Conservation (phyloP, 495 filamentous ascomycete species). For the Amniculicola lignicola region DNA sequence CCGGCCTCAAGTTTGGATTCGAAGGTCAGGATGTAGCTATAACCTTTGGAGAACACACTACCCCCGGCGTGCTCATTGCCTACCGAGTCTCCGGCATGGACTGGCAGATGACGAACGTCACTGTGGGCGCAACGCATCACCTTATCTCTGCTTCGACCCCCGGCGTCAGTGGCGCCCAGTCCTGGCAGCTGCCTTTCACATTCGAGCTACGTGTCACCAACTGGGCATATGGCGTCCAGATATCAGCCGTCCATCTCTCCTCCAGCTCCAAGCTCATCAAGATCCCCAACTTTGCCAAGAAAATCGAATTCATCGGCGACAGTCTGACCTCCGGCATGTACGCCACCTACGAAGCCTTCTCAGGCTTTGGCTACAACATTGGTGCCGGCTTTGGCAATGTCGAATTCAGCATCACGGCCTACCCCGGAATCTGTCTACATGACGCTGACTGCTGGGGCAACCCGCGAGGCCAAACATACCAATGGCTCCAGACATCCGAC, state of each 20-base stretch:
- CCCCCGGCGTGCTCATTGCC: constrained; percentile 55
- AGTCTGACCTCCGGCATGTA: constrained; percentile 59
- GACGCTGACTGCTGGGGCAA: constrained; percentile 61
- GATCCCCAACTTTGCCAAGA: constrained; percentile 50
- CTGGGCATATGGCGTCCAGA: constrained; percentile 64
- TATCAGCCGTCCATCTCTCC: constrained; percentile 54
- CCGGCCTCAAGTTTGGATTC: constrained; percentile 63
- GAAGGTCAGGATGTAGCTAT: constrained; percentile 62
- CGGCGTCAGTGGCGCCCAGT: constrained; percentile 41
- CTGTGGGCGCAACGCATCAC: constrained; percentile 57
- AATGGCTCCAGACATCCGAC: constrained; percentile 66
- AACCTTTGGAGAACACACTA: constrained; percentile 59
- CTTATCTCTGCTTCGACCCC: constrained; percentile 50
- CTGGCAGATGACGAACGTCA: constrained; percentile 66
- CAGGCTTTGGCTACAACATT: constrained; percentile 57
- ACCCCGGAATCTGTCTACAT: constrained; percentile 48
- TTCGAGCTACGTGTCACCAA: constrained; percentile 62
- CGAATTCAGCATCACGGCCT: constrained; percentile 58
- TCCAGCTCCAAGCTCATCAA: constrained; percentile 50
- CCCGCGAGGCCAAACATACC: constrained; percentile 54
- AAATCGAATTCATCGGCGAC: constrained; percentile 67
- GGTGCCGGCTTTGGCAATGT: constrained; percentile 61
- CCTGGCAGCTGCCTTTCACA: constrained; percentile 42
- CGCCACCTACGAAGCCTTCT: constrained; percentile 61
- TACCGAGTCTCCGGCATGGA: constrained; percentile 63